Evolutionary conservation across 352 stramenopile species (phyloP), one percentile per base, ranked within the genome.

Genomic region (Phytophthora hybrid): DNA sequence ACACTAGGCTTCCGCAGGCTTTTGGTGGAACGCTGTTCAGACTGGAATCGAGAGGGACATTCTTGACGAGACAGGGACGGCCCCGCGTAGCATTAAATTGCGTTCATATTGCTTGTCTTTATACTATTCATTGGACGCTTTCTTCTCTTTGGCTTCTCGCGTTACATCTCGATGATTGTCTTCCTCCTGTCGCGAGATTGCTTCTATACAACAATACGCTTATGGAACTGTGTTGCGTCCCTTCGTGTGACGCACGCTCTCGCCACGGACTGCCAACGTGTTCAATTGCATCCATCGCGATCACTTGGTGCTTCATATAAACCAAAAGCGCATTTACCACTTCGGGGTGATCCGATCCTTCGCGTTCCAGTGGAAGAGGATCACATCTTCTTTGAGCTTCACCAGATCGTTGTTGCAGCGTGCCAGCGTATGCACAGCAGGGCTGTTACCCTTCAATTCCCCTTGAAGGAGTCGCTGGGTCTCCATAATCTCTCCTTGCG

Each of bases 311-410:
- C 52, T 53, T 65, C 19, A 66, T 58, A 55, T 55, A 63, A 71
- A 62, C 46, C 23, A 62, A 59, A 44, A 62, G 29, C 11, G 21
- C 29, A 21, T 73, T 62, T 77, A 82, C 74, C 74, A 84, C 67
- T 82, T 82, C 13, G 74, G 66, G 3, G 67, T 64, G n/a, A 84
- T 82, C 49, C 81, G 77, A 56, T 93, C 87, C 67, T 93, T 93
- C 5, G 83, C 87, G 58, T 94, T 92, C 89, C 89, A 95, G 71
- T 94, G 84, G 73, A 92, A 95, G 31, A 95, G 79, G 46, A 95
- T 93, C 29, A 94, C 89, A 44, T 95, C 88, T 66, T 95, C 89
- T 73, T 94, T 93, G 44, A 95, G 79, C 71, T 95, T 94, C 52
- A 91, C 84, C 46, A 95, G 73, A 71, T 94, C 85, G 59, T 95